A percentile compares a stretch with the other conserved stretches of the same genome.
Conservation (phyloP, 78 protist species). For the Bodo saltans region DNA sequence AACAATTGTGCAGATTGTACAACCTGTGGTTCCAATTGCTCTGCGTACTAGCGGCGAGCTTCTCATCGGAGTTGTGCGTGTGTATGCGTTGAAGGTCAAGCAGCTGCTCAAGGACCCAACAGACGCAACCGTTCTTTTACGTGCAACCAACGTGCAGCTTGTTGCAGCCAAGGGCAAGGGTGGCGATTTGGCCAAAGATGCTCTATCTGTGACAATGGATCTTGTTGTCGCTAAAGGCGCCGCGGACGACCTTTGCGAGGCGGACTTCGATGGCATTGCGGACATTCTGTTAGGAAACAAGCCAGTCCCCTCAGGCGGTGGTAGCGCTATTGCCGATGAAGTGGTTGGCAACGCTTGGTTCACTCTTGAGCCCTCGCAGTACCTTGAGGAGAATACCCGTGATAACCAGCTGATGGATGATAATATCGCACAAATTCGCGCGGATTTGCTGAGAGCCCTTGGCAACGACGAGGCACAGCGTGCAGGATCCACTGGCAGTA, state of each 20-base stretch:
- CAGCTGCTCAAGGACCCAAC: constrained; percentile 20
- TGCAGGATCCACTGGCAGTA: background rate
- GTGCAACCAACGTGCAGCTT: background rate
- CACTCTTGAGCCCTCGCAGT: background rate
- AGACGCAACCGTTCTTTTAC: background rate
- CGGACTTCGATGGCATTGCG: background rate
- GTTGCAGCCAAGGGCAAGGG: background rate
- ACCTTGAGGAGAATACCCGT: background rate
- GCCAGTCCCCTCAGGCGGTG: background rate
- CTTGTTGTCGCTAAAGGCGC: background rate
- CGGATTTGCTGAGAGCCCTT: background rate
- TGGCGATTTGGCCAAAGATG: background rate
- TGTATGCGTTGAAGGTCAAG: constrained; percentile 13
- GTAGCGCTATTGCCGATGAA: no score
- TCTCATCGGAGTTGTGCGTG: background rate
- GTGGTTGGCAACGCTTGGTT: background rate
- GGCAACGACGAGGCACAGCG: background rate
- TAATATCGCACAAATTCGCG: background rate
- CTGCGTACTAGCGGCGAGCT: constrained; percentile 12
- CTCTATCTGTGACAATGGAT: background rate
- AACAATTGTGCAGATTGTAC: constrained; percentile 3
- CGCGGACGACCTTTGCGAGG: background rate
- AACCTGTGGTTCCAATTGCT: constrained; percentile 15
- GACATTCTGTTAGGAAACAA: background rate
- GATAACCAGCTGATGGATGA: background rate